Evolutionary conservation across 2,329 filamentous ascomycete genomes (phyloP), one percentile per base, ranked within the genome.

Genomic region (Phyllosticta citrichinensis): DNA sequence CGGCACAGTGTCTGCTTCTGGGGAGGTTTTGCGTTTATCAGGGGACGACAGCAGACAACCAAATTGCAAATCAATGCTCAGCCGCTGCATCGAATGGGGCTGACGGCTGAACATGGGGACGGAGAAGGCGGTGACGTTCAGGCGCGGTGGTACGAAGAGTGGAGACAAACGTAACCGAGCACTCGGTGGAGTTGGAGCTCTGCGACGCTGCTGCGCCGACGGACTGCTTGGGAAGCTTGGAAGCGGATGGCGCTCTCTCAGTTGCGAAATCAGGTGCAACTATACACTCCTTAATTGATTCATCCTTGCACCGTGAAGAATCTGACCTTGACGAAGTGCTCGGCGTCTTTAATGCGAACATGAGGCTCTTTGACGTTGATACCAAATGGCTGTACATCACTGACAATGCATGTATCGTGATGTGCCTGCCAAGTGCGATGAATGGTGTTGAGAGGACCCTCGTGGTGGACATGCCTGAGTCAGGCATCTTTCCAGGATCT

Each of bases 1-100:
- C 60, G 60, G 60, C 55, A 61, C 51, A 57, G 60, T 61, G 60
- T 61, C 60, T 57, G 60, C 60, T 61, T 50, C 24, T 61, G 60
- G 60, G 60, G 60, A 61, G 60, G 60, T 57, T 61, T 61, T 61
- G 30, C 30, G 52, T 50, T 57, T 57, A 11, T 27, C n/a, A 35
- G 60, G 60, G 60, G 60, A 61, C 55, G 60, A 56, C 19, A 14
- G 2, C 19, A 51, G 30, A 61, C 33, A 40, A 57, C 12, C n/a
- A 61, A 55, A 61, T 61, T 61, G 60, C 57, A 57, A 55, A 61
- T 53, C 35, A 30, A 27, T 35, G 33, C n/a, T 3, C 27, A 24
- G 58, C 58, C 27, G 33, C 24, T n/a, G 6, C 4, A 1, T 35
- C 27, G 22, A 17, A 40, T 14, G 11, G 5, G 33, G 33, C 11